phyloP scores from a whole-genome alignment of 192 early-diverging fungal genomes.

The Podila verticillata region DNA sequence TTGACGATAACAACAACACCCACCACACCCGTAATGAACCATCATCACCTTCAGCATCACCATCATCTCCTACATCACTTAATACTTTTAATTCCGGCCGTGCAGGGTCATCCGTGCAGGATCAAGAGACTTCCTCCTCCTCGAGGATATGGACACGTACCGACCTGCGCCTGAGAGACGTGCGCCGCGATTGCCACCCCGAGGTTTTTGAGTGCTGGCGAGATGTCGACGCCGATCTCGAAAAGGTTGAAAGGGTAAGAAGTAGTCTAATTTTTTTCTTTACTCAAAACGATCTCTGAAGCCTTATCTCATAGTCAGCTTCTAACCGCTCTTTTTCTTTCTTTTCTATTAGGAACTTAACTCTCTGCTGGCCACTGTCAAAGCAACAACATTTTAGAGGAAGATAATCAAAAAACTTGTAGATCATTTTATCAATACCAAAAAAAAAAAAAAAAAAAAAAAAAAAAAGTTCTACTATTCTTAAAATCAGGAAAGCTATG shows the following conservation, averaged over 20 bases:
- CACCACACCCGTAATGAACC: background rate
- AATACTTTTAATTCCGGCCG: background rate
- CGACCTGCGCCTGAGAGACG: slow-evolving; percentile 30
- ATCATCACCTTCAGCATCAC: background rate
- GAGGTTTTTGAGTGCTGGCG: slow-evolving; percentile 51
- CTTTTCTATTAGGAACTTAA: slow-evolving; percentile 26
- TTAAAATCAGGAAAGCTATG: too few relatives aligned
- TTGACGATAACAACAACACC: slow-evolving; percentile 4
- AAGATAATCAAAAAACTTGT: background rate
- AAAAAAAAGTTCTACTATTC: too few relatives aligned
- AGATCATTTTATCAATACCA: background rate
- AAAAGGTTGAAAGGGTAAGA: slow-evolving; percentile 48
- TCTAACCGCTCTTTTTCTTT: background rate
- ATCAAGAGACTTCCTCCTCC: background rate
- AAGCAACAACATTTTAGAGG: slow-evolving; percentile 32
- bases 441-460: background rate
- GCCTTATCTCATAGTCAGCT: background rate
- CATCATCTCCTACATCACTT: background rate
- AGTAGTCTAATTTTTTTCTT: background rate
- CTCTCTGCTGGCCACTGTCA: slow-evolving; percentile 45
- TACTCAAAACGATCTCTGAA: background rate
- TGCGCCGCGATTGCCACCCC: slow-evolving; percentile 37
- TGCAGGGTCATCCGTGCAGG: background rate
- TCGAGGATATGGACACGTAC: slow-evolving; percentile 38
- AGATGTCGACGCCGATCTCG: slow-evolving; percentile 44